Evolutionary conservation across 495 filamentous ascomycete species (phyloP), one percentile per base, ranked within the genome.

Genomic region (Usnea hakonensis): DNA sequence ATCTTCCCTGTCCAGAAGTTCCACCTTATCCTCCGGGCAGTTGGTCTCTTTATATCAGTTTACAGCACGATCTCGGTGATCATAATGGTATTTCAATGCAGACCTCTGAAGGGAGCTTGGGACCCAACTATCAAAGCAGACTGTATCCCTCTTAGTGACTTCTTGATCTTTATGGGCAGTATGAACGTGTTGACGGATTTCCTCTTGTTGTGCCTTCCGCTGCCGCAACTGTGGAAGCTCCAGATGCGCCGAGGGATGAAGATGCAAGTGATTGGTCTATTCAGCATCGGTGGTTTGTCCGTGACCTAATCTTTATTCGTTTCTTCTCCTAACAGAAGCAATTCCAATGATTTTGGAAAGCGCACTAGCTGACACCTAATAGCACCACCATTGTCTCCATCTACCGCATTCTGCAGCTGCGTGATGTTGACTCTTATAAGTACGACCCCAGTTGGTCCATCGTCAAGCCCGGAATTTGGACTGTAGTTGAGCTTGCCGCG

Each of bases 141-240:
- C 2, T 62, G 60, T 7, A 56, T 56, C 10, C 3, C 43, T 5
- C 32, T 35, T 1, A 56, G 33, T 9, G 7, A 30, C 1, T 21
- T 62, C 5, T 43, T 10, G 2, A 48, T 55, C 14, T 30, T 44
- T 1, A 40, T 62, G 60, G 60, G 16, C 17, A 38, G 28, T 17
- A 55, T 62, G 50, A 62, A 62, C 37, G 60, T 56, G 1, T 30
- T 56, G 33, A 62, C 60, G 28, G 52, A 56, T 37, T 43, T 62
- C 6, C 26, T 56, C 0, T 26, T 62, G 8, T n/a, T 62, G 8
- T 33, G 23, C n/a, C 35, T 30, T 4, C 60, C 60, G 2, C 26
- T 62, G 28, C 60, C 60, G 9, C 21, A 35, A 32, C 17, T 62
- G 26, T 62, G 60, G 60, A 38, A 38, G 3, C 50, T 62, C 16